Evolutionary conservation across 805 yeast genomes (phyloP).

Genomic region (Wickerhamiella slavikovae): DNA sequence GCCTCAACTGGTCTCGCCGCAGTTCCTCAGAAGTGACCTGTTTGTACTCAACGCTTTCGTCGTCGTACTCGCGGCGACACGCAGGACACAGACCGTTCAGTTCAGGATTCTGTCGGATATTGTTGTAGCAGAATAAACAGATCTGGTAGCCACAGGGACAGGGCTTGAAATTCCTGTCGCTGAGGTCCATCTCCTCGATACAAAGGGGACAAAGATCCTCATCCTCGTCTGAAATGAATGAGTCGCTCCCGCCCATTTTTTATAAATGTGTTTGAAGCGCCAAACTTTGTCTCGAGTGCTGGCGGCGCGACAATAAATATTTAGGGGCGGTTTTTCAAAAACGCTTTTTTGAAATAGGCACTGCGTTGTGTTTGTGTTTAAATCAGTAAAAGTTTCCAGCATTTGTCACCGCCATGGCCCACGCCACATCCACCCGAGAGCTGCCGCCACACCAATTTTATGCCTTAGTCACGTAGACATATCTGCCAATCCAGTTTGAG

Average conservation of each 20-base stretch:
- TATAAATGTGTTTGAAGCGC: background rate
- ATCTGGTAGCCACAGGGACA: conserved; percentile 99
- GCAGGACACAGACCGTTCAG: conserved; percentile 94
- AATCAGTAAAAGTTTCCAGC: too few relatives aligned
- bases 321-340: too few relatives aligned
- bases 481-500: background rate
- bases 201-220: conserved; percentile 80
- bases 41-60: conserved; percentile 75
- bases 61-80: conserved; percentile 85
- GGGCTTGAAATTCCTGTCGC: conserved; percentile 94
- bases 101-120: conserved; percentile 87
- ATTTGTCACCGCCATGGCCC: too few relatives aligned
- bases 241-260: conserved; percentile 18
- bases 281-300: background rate
- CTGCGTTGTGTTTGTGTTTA: too few relatives aligned
- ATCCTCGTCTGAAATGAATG: conserved; percentile 57
- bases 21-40: conserved; percentile 70
- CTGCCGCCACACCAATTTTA: too few relatives aligned
- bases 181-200: conserved; percentile 92
- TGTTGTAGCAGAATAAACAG: conserved; percentile 95
- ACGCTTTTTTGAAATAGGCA: too few relatives aligned
- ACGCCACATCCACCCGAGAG: too few relatives aligned
- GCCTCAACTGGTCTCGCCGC: conserved; percentile 61
- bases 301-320: too few relatives aligned
- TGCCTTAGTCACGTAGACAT: too few relatives aligned